These are phyloP conservation scores for Eucalyptus tenuipes DNA, from an alignment of 345 rosid species.

Conservation along the genomic window DNA sequence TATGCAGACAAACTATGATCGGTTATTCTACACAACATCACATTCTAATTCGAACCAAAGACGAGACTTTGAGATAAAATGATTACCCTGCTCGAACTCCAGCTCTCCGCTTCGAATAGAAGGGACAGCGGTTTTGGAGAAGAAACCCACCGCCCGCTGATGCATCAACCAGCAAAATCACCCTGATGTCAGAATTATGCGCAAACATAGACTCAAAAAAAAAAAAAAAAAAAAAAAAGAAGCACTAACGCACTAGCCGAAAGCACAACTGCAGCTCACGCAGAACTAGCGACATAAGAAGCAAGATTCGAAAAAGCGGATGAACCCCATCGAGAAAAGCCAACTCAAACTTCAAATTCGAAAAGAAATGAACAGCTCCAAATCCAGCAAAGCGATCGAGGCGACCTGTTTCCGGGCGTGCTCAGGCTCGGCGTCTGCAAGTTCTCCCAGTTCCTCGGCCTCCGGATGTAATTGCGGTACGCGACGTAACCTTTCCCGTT, in stretches of 20 bases:
- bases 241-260: background rate
- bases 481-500: conserved; percentile 82
- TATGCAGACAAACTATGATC: background rate
- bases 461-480: conserved; percentile 68
- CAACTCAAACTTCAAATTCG: background rate
- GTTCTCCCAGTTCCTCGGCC: conserved; percentile 82
- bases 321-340: background rate
- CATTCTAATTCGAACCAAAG: background rate
- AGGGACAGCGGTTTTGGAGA: conserved; percentile 54
- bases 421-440: conserved; percentile 47
- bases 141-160: conserved; percentile 89
- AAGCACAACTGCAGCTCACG: background rate
- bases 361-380: background rate
- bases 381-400: conserved; percentile 1
- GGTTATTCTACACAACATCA: background rate
- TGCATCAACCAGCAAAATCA: conserved; percentile 82
- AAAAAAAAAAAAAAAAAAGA: background rate
- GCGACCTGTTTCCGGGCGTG: conserved; percentile 86
- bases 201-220: conserved; percentile 37
- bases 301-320: background rate
- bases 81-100: conserved; percentile 60
- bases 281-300: background rate
- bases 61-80: background rate
- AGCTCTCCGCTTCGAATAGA: conserved; percentile 70
- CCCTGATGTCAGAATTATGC: conserved; percentile 72